phyloP scores from a whole-genome alignment of 1,139 yeast genomes.

The Suhomyces bribrorum region DNA sequence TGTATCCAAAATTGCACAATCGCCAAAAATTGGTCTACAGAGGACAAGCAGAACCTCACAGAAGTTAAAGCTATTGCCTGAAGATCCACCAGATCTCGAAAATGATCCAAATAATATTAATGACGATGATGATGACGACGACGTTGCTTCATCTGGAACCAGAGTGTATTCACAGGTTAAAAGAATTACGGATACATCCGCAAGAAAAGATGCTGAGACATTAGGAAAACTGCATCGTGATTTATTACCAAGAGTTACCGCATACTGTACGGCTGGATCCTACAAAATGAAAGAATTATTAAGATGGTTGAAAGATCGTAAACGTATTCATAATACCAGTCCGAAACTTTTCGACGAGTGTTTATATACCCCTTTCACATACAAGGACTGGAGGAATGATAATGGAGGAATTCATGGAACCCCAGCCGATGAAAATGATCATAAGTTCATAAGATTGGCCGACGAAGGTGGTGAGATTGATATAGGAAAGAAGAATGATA shows the following conservation, averaged over 20 bases:
- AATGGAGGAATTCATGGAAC: conserved; percentile 9
- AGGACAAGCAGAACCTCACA: conserved; percentile 87
- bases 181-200: conserved; percentile 85
- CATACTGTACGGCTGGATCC: conserved; percentile 93
- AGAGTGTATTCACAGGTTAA: conserved; percentile 82
- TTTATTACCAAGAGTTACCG: conserved; percentile 84
- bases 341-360: conserved; percentile 95
- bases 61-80: conserved; percentile 83
- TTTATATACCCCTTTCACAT: conserved; percentile 84
- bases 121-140: conserved; percentile 33
- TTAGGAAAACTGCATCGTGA: conserved; percentile 88
- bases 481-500: conserved; percentile 73
- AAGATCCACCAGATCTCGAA: conserved; percentile 54
- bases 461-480: conserved; percentile 96
- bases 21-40: conserved; percentile 71
- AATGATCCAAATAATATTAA: conserved; percentile 20
- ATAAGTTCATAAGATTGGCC: conserved; percentile 66
- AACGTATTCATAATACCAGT: conserved; percentile 69
- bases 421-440: conserved; percentile 26
- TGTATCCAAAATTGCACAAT: conserved; percentile 32
- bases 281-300: conserved; percentile 84
- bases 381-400: conserved; percentile 72
- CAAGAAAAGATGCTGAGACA: conserved; percentile 91
- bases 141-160: conserved; percentile 27
- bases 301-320: conserved; percentile 82